Evolutionary conservation across 1,284 basidiomycete species (phyloP).

Genomic region (Stygiomarasmius scandens): DNA sequence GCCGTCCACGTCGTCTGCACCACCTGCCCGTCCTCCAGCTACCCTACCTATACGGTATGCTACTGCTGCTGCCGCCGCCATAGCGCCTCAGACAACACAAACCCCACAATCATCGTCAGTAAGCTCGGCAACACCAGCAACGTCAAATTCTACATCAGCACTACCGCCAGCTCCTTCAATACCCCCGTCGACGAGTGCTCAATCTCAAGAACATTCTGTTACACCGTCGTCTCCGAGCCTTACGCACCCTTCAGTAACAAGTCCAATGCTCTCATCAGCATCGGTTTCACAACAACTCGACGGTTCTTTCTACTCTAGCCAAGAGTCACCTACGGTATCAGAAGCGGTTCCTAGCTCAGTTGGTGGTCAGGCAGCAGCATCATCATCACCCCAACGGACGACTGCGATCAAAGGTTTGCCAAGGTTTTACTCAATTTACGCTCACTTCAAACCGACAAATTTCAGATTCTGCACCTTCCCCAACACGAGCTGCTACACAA

Average conservation of each 20-base stretch:
- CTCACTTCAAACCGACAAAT: neutral
- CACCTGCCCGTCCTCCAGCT: constrained; percentile 28
- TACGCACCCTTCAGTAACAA: constrained; percentile 78
- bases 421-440: constrained; percentile 1
- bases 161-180: constrained; percentile 40
- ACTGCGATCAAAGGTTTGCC: constrained; percentile 43
- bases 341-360: constrained; percentile 64
- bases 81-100: constrained; percentile 38
- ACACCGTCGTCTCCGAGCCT: constrained; percentile 73
- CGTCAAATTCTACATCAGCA: constrained; percentile 39
- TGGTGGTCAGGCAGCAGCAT: constrained; percentile 54
- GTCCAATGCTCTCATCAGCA: constrained; percentile 76
- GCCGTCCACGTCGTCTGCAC: constrained; percentile 31
- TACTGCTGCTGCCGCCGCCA: constrained; percentile 71
- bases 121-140: constrained; percentile 34
- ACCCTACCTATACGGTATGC: constrained; percentile 70
- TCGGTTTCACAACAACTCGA: constrained; percentile 73
- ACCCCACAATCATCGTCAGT: constrained; percentile 32
- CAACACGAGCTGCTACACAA: constrained; percentile 36
- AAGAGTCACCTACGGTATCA: constrained; percentile 71
- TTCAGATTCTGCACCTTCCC: constrained; percentile 43
- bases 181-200: constrained; percentile 38
- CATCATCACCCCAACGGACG: constrained; percentile 58
- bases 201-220: constrained; percentile 50
- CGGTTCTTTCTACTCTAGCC: constrained; percentile 69